Evolutionary conservation across 345 rosid species (phyloP).

Genomic region (Acer negundo): DNA sequence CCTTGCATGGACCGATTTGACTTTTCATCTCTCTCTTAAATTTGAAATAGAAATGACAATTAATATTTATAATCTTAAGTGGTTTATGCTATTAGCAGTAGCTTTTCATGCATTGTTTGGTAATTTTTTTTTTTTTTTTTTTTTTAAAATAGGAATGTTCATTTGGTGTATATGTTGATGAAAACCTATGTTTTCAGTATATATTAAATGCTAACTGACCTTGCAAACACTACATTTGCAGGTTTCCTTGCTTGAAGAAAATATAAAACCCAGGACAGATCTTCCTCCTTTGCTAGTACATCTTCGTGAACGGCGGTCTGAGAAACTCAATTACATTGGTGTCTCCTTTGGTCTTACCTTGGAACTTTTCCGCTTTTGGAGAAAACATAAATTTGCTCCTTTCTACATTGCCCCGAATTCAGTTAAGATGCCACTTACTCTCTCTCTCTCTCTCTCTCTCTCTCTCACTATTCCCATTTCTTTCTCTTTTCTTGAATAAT

Average conservation of each 20-base stretch:
- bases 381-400: conserved; percentile 86
- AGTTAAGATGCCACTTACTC: conserved; percentile 56
- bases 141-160: neutral
- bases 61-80: neutral
- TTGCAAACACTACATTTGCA: conserved; percentile 28
- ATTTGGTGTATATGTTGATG: neutral
- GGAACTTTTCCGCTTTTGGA: conserved; percentile 96
- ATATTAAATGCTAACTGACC: neutral
- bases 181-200: neutral
- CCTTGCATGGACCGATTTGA: neutral
- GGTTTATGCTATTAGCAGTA: neutral
- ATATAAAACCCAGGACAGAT: conserved; percentile 69
- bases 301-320: conserved; percentile 74
- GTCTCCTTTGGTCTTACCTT: conserved; percentile 98
- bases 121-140: neutral
- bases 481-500: neutral
- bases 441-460: neutral
- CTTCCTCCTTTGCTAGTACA: conserved; percentile 87
- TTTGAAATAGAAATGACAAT: neutral
- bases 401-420: conserved; percentile 85
- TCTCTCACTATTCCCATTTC: neutral
- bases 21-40: neutral
- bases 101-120: neutral
- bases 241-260: conserved; percentile 92
- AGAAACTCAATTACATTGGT: conserved; percentile 87